Evolutionary conservation across 2,329 filamentous ascomycete species (phyloP).

Genomic region (Cordyceps tenuipes): DNA sequence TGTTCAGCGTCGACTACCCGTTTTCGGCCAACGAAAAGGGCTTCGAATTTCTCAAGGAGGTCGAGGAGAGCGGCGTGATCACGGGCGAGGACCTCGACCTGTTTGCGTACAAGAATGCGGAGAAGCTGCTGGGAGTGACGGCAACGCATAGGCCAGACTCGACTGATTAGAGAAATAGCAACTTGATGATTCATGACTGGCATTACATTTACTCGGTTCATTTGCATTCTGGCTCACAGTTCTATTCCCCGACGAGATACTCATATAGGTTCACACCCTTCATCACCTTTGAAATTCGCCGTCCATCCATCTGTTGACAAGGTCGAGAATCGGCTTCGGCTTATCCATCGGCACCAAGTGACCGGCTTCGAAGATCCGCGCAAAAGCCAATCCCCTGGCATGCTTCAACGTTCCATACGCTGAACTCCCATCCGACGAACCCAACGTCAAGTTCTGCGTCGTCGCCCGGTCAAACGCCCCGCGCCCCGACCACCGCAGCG

Average conservation of each 20-base stretch:
- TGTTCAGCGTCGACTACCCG: conserved; percentile 52
- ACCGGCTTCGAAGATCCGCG: conserved; percentile 78
- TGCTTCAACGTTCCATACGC: conserved; percentile 75
- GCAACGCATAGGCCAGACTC: background rate
- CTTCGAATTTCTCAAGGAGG: conserved; percentile 36
- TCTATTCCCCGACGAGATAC: background rate
- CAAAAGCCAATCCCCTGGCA: conserved; percentile 87
- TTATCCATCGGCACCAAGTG: conserved; percentile 99
- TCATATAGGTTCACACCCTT: too few species aligned
- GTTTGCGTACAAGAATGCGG: conserved; percentile 43
- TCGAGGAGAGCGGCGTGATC: conserved; percentile 41
- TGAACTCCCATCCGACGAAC: conserved; percentile 15
- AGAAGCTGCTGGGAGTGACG: conserved; percentile 33
- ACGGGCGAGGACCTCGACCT: conserved; percentile 37
- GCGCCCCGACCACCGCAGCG: conserved; percentile 86
- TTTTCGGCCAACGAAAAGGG: conserved; percentile 43
- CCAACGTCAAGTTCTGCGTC: conserved; percentile 52
- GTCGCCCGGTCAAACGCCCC: conserved; percentile 66
- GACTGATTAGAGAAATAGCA: background rate
- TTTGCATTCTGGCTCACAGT: background rate
- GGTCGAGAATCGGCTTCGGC: conserved; percentile 79
- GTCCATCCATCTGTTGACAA: conserved; percentile 88
- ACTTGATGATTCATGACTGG: background rate
- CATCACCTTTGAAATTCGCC: conserved; percentile 59
- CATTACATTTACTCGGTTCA: background rate